Evolutionary conservation across 208 protist species (phyloP).

Genomic region (Trypanosoma avium): DNA sequence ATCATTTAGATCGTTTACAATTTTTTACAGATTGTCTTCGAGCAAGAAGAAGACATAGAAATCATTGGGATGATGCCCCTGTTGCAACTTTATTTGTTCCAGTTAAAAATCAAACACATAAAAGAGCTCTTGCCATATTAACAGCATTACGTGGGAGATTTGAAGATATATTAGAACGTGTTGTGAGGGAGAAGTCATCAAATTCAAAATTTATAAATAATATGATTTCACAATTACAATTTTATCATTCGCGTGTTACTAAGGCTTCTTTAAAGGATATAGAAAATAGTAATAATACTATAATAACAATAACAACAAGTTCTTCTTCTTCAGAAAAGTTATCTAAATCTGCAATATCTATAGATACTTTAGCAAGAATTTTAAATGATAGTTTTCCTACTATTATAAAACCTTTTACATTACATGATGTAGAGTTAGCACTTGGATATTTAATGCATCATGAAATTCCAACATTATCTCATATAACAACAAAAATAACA

Average conservation of each 20-base stretch:
- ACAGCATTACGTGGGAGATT: slow-evolving; percentile 33
- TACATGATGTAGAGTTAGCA: slow-evolving; percentile 35
- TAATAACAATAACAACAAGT: too few relatives aligned
- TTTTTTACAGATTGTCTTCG: slow-evolving; percentile 80
- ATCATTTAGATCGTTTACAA: slow-evolving; percentile 39
- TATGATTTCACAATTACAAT: slow-evolving; percentile 32
- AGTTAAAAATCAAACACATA: slow-evolving; percentile 23
- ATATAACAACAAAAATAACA: neutral
- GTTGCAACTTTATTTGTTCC: slow-evolving; percentile 69
- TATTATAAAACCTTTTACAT: slow-evolving; percentile 31
- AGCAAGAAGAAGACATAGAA: slow-evolving; percentile 60
- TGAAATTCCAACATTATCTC: neutral
- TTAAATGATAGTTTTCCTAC: slow-evolving; percentile 31
- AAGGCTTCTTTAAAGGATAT: neutral
- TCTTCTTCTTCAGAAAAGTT: too few relatives aligned
- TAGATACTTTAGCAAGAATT: slow-evolving; percentile 22
- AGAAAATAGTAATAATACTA: too few relatives aligned
- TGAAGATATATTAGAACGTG: slow-evolving; percentile 34
- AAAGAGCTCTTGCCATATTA: slow-evolving; percentile 45
- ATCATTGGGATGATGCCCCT: slow-evolving; percentile 78
- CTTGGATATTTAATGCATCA: slow-evolving; percentile 21
- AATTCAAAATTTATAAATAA: too few relatives aligned
- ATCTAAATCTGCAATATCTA: neutral
- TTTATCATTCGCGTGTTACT: slow-evolving; percentile 35
- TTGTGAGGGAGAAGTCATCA: slow-evolving; percentile 1